Percentiles rank a stretch among this genome's conserved stretches.
Conservation (phyloP, 352 stramenopile genomes). For the Globisporangium orthogonon region DNA sequence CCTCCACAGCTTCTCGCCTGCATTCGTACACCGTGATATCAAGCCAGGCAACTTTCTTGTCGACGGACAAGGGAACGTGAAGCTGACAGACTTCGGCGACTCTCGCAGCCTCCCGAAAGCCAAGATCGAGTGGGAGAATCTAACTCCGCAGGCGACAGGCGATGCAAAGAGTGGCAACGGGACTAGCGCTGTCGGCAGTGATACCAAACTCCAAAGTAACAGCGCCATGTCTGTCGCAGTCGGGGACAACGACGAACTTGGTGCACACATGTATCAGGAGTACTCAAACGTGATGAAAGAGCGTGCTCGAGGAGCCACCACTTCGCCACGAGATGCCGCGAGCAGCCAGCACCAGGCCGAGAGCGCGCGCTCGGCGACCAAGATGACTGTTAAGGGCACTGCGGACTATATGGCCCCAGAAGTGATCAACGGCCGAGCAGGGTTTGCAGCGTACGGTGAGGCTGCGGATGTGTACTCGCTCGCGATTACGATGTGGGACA, state of each 20-base stretch:
- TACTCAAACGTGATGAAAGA: conserved; percentile 10
- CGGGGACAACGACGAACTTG: conserved; percentile 4
- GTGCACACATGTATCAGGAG: conserved; percentile 8
- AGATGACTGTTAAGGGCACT: conserved; percentile 22
- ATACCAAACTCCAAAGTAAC: not conserved
- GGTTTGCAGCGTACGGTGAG: conserved; percentile 26
- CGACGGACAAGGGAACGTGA: conserved; percentile 1
- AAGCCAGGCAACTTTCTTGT: conserved; percentile 63
- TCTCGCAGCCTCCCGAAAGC: conserved; percentile 21
- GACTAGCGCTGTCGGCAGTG: not conserved
- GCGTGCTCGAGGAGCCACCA: not conserved
- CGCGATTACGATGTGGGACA: conserved; percentile 51
- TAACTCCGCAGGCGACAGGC: not conserved
- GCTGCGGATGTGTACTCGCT: conserved; percentile 43
- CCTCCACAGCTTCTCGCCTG: conserved; percentile 41
- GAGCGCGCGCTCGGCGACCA: not conserved
- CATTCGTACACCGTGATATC: conserved; percentile 49
- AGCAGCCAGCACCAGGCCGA: not conserved
- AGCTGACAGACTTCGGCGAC: conserved; percentile 24
- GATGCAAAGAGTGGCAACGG: not conserved
- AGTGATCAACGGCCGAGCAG: conserved; percentile 28
- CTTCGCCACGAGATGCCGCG: not conserved
- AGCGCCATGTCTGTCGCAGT: not conserved
- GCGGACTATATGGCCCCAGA: conserved; percentile 57
- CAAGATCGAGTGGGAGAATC: conserved; percentile 8